A percentile compares a stretch with the other conserved stretches of the same genome.
These are phyloP conservation scores for Fusarium graminum DNA, from an alignment of 2,329 filamentous ascomycete species.

Conservation along the genomic window DNA sequence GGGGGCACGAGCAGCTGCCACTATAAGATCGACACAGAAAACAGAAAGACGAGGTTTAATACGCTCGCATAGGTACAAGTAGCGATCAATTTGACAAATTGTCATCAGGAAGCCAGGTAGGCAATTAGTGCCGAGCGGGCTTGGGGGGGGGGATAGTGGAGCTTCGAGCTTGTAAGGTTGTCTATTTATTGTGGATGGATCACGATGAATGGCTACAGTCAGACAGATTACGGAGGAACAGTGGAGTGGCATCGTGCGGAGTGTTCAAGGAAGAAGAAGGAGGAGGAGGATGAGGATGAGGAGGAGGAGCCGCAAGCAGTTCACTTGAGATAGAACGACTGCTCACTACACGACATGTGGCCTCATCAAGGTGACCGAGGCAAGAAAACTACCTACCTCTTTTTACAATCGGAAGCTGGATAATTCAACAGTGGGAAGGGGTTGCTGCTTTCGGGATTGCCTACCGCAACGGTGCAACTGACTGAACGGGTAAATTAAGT, in stretches of 20 bases:
- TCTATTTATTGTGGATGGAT: slow-evolving; percentile 45
- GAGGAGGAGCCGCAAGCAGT: slow-evolving; percentile 37
- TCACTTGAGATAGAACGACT: not conserved
- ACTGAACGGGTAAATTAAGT: slow-evolving; percentile 34
- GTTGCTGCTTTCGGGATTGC: slow-evolving; percentile 33
- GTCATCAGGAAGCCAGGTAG: slow-evolving; percentile 13
- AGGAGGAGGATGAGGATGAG: slow-evolving; percentile 31
- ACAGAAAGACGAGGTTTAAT: slow-evolving; percentile 13
- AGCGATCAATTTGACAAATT: slow-evolving; percentile 18
- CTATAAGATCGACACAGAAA: slow-evolving; percentile 4
- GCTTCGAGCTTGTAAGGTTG: slow-evolving; percentile 38
- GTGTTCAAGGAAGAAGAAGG: slow-evolving; percentile 35
- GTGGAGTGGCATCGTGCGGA: slow-evolving; percentile 31
- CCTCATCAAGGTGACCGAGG: not conserved
- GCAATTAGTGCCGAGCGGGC: slow-evolving; percentile 24
- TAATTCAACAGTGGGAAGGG: slow-evolving; percentile 17
- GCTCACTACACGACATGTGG: not conserved
- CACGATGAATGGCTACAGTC: slow-evolving; percentile 22
- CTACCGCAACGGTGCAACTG: slow-evolving; percentile 21
- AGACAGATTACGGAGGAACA: slow-evolving; percentile 29
- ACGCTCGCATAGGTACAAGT: slow-evolving; percentile 17
- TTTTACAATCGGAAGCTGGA: slow-evolving; percentile 9
- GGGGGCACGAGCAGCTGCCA: slow-evolving; percentile 3
- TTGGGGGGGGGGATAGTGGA: slow-evolving; percentile 37
- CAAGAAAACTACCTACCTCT: slow-evolving; percentile 13